Evolutionary conservation across 495 filamentous ascomycete species (phyloP).

Genomic region (Penicillium paxilli): DNA sequence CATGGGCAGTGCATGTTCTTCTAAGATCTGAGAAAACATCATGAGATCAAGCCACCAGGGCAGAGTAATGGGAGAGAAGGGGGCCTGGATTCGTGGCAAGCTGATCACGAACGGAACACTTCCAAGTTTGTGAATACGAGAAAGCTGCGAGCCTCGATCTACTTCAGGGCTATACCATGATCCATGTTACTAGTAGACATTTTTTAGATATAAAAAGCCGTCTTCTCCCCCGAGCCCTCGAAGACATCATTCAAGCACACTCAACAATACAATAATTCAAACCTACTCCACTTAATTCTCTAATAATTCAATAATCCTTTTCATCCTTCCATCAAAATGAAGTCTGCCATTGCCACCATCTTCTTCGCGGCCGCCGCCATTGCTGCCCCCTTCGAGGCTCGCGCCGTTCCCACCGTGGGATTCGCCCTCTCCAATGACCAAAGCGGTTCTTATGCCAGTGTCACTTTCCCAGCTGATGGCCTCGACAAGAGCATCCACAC

Average conservation of each 20-base stretch:
- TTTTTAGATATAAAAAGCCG: not conserved
- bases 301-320: not conserved
- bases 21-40: not conserved
- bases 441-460: constrained; percentile 20
- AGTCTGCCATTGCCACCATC: constrained; percentile 15
- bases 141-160: not conserved
- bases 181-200: too few species aligned
- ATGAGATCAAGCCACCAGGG: not conserved
- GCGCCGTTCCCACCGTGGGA: constrained; percentile 7
- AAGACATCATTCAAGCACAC: not conserved
- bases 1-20: not conserved
- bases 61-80: not conserved
- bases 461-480: constrained; percentile 13
- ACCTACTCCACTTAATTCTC: not conserved
- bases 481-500: constrained; percentile 8
- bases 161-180: not conserved
- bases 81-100: not conserved
- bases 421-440: constrained; percentile 27
- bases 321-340: constrained; percentile 18
- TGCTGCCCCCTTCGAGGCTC: constrained; percentile 16
- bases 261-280: not conserved
- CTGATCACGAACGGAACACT: not conserved
- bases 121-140: too few species aligned
- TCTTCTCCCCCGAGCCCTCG: not conserved
- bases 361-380: constrained; percentile 15